Percentiles rank a stretch among this genome's conserved stretches.
phyloP scores from a whole-genome alignment of 768 basidiomycete species.

The Xanthoconium purpureum region DNA sequence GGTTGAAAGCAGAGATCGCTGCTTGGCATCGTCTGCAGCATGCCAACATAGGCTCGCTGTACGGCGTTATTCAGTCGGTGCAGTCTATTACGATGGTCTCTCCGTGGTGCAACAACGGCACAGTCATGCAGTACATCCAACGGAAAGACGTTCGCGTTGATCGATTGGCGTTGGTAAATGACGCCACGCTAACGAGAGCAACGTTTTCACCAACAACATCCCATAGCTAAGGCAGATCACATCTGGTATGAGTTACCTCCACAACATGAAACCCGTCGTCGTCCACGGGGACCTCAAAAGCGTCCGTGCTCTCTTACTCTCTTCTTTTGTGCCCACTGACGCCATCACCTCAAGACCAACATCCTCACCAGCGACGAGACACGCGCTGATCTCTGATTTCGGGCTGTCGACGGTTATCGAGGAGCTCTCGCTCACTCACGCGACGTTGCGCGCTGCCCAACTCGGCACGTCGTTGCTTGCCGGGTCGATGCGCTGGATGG shows the following conservation, averaged over 20 bases:
- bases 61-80: slow-evolving; percentile 50
- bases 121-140: slow-evolving; percentile 48
- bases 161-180: slow-evolving; percentile 46
- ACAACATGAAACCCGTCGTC: slow-evolving; percentile 51
- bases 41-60: slow-evolving; percentile 51
- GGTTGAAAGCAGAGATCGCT: slow-evolving; percentile 52
- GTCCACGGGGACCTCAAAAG: slow-evolving; percentile 64
- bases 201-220: background rate
- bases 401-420: slow-evolving; percentile 58
- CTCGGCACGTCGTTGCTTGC: slow-evolving; percentile 32
- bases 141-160: slow-evolving; percentile 39
- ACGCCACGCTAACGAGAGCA: background rate
- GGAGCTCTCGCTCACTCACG: slow-evolving; percentile 41
- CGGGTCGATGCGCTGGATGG: slow-evolving; percentile 40
- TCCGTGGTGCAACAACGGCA: slow-evolving; percentile 61
- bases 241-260: slow-evolving; percentile 55
- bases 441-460: slow-evolving; percentile 20
- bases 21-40: slow-evolving; percentile 60
- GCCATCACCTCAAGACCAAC: slow-evolving; percentile 41
- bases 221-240: slow-evolving; percentile 52
- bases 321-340: background rate
- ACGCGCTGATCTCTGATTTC: slow-evolving; percentile 59
- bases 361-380: slow-evolving; percentile 52
- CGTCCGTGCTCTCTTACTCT: slow-evolving; percentile 32
- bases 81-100: slow-evolving; percentile 62